phyloP scores from a whole-genome alignment of 2,329 filamentous ascomycete genomes.

The Penicillium sp. region DNA sequence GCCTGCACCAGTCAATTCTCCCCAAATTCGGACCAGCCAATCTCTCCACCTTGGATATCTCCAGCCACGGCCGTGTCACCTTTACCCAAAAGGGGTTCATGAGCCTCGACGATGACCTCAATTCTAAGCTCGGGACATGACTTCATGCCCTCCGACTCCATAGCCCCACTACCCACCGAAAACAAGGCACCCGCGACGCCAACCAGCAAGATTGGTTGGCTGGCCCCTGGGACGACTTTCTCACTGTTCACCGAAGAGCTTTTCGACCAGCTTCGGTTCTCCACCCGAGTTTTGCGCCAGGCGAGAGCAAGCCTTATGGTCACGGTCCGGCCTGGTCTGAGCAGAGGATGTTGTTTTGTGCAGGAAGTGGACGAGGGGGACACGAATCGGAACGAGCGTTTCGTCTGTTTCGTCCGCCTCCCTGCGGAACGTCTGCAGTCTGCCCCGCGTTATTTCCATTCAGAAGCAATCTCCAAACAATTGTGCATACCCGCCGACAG shows the following conservation, averaged over 20 bases:
- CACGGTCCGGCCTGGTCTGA: neutral
- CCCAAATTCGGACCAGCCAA: neutral
- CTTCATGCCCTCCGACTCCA: constrained; percentile 5
- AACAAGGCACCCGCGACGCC: constrained; percentile 4
- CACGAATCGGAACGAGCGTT: neutral
- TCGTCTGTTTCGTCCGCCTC: neutral
- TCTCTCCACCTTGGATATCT: neutral
- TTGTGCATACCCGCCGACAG: neutral
- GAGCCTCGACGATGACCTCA: constrained; percentile 5
- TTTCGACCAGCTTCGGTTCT: neutral
- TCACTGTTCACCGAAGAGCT: neutral
- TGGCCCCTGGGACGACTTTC: neutral
- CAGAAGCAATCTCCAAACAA: constrained; percentile 2
- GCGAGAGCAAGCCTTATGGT: neutral
- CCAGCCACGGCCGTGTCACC: neutral
- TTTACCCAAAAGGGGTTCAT: neutral
- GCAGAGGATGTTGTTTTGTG: neutral
- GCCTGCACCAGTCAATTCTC: neutral
- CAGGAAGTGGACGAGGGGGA: neutral
- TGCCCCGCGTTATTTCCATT: neutral
- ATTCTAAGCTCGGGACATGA: constrained; percentile 4
- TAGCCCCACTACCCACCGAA: neutral
- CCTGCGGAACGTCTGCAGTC: constrained; percentile 1
- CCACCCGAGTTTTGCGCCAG: neutral
- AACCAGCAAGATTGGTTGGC: neutral